A percentile compares a stretch with the other conserved stretches of the same genome.
These are phyloP conservation scores for Aciculoconidium aculeatum DNA, from an alignment of 805 yeast genomes.

Conservation along the genomic window DNA sequence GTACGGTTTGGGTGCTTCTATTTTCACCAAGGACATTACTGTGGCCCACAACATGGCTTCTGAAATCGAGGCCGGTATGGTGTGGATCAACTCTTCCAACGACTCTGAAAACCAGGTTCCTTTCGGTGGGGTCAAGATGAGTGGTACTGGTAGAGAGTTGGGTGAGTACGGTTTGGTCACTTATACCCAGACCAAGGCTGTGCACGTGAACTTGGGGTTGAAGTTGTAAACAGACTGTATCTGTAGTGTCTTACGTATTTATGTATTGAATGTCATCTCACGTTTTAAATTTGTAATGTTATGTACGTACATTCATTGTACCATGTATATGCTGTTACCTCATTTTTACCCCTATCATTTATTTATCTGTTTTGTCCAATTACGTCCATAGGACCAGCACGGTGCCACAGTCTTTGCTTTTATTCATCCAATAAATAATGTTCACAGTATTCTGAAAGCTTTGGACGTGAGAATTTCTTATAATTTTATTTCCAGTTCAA, in stretches of 20 bases:
- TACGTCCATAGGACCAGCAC: no score
- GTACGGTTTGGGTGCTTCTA: constrained; percentile 80
- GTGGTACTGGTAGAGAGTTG: constrained; percentile 39
- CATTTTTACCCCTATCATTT: no score
- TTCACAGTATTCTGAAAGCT: no score
- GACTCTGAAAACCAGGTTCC: constrained; percentile 37
- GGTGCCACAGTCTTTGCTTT: no score
- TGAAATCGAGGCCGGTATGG: constrained; percentile 40
- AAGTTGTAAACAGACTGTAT: constrained; percentile 20
- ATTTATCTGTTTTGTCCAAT: no score
- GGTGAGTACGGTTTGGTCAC: constrained; percentile 32
- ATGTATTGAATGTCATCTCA: not conserved
- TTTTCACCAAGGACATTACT: constrained; percentile 63
- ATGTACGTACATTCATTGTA: not conserved
- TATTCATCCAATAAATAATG: no score
- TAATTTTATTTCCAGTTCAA: no score
- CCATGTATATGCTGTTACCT: not conserved
- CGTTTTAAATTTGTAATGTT: not conserved
- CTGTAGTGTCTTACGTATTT: no score
- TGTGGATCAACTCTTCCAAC: constrained; percentile 43
- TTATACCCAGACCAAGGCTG: constrained; percentile 32
- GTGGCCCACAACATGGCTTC: constrained; percentile 61
- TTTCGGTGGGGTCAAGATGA: constrained; percentile 32
- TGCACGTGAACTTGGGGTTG: constrained; percentile 51
- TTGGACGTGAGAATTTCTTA: no score